Conservation (phyloP, 495 filamentous ascomycete species). For the Penicillium silybi region DNA sequence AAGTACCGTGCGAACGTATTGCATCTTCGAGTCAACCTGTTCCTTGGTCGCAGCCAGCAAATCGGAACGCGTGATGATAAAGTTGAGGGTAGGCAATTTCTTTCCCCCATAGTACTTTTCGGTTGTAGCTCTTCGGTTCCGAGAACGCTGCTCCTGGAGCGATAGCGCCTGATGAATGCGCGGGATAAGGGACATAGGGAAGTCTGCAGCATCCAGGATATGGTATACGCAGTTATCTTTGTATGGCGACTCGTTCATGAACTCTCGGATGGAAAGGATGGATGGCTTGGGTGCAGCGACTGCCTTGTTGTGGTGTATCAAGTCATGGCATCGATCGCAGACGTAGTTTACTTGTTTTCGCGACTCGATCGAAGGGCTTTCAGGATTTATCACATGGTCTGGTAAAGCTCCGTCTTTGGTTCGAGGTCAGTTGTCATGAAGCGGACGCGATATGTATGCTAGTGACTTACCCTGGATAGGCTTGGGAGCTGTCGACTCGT, state of each 20-base stretch:
- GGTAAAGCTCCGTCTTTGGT: constrained; percentile 35
- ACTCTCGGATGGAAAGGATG: constrained; percentile 70
- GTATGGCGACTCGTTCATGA: constrained; percentile 80
- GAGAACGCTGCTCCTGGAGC: constrained; percentile 61
- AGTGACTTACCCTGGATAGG: constrained; percentile 19
- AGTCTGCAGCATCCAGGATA: constrained; percentile 95
- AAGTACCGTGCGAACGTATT: constrained; percentile 70
- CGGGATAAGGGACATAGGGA: constrained; percentile 84
- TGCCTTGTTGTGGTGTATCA: constrained; percentile 70
- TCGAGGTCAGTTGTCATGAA: neutral
- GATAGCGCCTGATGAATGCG: constrained; percentile 56
- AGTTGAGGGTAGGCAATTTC: constrained; percentile 64
- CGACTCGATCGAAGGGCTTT: constrained; percentile 11
- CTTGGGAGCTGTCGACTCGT: constrained; percentile 8
- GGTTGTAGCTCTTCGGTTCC: constrained; percentile 66
- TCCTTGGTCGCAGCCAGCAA: constrained; percentile 74
- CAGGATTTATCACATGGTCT: constrained; percentile 29
- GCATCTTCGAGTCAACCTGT: constrained; percentile 77
- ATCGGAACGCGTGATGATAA: constrained; percentile 87
- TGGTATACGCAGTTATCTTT: constrained; percentile 92
- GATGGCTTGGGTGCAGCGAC: constrained; percentile 71
- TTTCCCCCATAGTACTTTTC: constrained; percentile 59
- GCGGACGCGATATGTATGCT: neutral
- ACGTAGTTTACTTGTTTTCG: constrained; percentile 35
- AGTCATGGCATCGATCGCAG: constrained; percentile 82